Conservation (phyloP, 2,329 filamentous ascomycete species). For the Aspergillus viridinutans region DNA sequence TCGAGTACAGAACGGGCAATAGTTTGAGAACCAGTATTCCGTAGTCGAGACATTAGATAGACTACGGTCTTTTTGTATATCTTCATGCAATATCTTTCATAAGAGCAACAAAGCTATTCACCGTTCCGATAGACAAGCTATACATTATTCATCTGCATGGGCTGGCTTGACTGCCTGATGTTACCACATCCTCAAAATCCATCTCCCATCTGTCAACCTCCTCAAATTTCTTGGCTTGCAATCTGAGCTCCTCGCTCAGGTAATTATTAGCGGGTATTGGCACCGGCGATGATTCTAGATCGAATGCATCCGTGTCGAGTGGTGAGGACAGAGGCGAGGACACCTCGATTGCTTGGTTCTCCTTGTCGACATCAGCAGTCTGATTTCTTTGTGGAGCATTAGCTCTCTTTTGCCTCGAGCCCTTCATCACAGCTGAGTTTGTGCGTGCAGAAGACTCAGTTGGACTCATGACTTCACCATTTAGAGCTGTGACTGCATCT, state of each 20-base stretch:
- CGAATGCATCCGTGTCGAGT: conserved; percentile 26
- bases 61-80: background rate
- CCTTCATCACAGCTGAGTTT: background rate
- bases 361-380: conserved; percentile 22
- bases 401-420: background rate
- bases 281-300: conserved; percentile 18
- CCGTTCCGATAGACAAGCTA: background rate
- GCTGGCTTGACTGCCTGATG: conserved; percentile 22
- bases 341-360: conserved; percentile 23
- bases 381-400: background rate
- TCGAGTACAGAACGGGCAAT: background rate
- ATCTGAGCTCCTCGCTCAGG: conserved; percentile 34
- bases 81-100: background rate
- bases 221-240: conserved; percentile 36
- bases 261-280: conserved; percentile 12
- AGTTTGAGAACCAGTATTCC: background rate
- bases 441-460: background rate
- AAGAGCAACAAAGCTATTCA: background rate
- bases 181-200: conserved; percentile 41
- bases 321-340: conserved; percentile 34
- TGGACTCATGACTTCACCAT: conserved; percentile 5
- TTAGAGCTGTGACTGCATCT: background rate
- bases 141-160: conserved; percentile 9
- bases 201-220: conserved; percentile 42
- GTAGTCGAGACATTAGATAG: background rate